Base-by-base conservation (phyloP, 2,329 filamentous ascomycete genomes). In the Biscogniauxia sp. region DNA sequence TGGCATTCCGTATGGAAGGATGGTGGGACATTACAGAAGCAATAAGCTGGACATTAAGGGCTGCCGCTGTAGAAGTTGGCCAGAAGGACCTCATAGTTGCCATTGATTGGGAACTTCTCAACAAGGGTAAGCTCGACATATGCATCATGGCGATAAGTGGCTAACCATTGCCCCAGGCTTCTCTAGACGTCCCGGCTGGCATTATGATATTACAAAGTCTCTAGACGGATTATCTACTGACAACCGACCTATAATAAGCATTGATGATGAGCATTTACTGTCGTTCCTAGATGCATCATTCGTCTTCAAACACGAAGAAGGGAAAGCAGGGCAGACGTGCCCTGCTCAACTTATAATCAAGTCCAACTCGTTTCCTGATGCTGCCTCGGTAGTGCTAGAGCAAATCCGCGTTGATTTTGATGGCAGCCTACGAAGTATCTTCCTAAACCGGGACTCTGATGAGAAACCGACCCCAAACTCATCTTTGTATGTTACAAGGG, bases 101-200 rank as follows among this genome's bases (percentile, higher is more conserved):
- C 26, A 82, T 88, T 55, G 86, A 88, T 68, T 88, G 88, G 84
- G 87, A 89, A 69, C 76, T 90, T 52, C 77, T 89, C 71, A 80
- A 85, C 60, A 81, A 74, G 52, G 79, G 85, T 87, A 75, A 72
- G 84, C 55, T 78, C n/a, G 7, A 20, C 6, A n/a, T 23, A 17
- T 45, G 32, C 9, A 6, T 5, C 45, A n/a, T 5, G 32, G 45
- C 50, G 53, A 13, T 19, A 50, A 20, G 4, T 20, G n/a, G 26
- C 23, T 66, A 28, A 54, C 68, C 32, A 50, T 59, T 51, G 53
- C 45, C 5, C 49, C 58, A 86, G 85, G 75, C 55, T 89, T 87
- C 68, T 77, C 78, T 4, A 79, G 77, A 65, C 80, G 80, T 17
- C 76, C 79, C 11, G 79, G 82, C 26, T 88, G 86, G 86, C 79